These are phyloP conservation scores for Scedosporium minutisporum DNA, from an alignment of 2,329 filamentous ascomycete genomes.

Conservation along the genomic window DNA sequence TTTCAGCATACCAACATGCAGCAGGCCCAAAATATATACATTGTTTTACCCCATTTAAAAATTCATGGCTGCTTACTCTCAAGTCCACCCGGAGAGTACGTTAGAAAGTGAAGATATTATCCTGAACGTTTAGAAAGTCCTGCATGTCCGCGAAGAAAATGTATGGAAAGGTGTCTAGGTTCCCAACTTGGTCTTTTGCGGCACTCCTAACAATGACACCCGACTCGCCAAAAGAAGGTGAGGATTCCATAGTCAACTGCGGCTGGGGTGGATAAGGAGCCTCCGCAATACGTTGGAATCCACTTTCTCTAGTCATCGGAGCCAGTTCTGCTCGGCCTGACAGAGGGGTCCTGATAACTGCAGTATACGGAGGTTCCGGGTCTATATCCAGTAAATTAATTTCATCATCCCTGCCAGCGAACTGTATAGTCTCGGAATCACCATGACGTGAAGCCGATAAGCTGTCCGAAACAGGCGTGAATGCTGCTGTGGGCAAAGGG, in stretches of 20 bases:
- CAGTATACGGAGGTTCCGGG: neutral
- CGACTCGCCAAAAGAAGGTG: neutral
- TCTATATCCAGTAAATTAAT: neutral
- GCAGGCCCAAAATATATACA: neutral
- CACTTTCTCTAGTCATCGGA: neutral
- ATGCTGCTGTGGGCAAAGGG: neutral
- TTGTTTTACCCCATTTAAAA: neutral
- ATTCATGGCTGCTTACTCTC: neutral
- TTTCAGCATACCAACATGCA: neutral
- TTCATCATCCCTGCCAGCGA: neutral
- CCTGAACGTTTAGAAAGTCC: neutral
- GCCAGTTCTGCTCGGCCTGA: neutral
- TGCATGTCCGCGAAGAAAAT: conserved; percentile 4
- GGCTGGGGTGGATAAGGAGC: neutral
- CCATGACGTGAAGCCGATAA: neutral
- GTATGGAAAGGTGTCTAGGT: neutral
- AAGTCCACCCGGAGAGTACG: neutral
- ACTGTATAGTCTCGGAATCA: neutral
- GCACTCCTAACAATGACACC: neutral
- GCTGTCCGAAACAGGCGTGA: neutral
- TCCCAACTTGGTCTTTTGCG: neutral
- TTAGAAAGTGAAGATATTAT: conserved; percentile 2
- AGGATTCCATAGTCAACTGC: neutral
- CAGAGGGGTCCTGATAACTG: neutral
- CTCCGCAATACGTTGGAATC: neutral